A percentile compares a stretch with the other conserved stretches of the same genome.
These are phyloP conservation scores for Syzygium syzygioides DNA, from an alignment of 441 rosid species.

Conservation along the genomic window DNA sequence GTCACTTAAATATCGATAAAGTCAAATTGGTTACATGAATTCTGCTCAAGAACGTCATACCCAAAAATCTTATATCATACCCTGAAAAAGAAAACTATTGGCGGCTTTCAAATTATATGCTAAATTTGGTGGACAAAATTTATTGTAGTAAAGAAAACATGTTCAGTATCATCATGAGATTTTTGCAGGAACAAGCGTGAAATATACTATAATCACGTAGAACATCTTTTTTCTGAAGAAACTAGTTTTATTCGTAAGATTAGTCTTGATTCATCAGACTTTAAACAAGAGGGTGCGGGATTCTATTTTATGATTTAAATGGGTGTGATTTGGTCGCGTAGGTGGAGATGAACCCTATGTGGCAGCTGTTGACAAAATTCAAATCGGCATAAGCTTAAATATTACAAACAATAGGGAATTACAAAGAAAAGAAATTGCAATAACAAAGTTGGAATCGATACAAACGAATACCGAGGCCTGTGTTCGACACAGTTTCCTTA, in stretches of 20 bases:
- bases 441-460: too few relatives aligned
- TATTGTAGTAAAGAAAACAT: neutral
- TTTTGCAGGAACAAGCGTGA: neutral
- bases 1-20: neutral
- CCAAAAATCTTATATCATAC: neutral
- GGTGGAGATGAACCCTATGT: conserved; percentile 29
- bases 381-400: too few relatives aligned
- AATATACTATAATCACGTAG: neutral
- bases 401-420: too few relatives aligned
- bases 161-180: neutral
- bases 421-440: too few relatives aligned
- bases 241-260: neutral
- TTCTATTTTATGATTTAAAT: neutral
- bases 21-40: neutral
- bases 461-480: too few relatives aligned
- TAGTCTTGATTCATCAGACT: neutral
- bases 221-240: neutral
- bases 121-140: neutral
- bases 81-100: neutral
- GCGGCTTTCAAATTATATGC: neutral
- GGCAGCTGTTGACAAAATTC: too few relatives aligned
- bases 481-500: too few relatives aligned
- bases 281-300: neutral
- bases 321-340: neutral
- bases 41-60: neutral